A percentile compares a stretch with the other conserved stretches of the same genome.
Conservation (phyloP, 257 asterid species). For the Echium plantagineum region DNA sequence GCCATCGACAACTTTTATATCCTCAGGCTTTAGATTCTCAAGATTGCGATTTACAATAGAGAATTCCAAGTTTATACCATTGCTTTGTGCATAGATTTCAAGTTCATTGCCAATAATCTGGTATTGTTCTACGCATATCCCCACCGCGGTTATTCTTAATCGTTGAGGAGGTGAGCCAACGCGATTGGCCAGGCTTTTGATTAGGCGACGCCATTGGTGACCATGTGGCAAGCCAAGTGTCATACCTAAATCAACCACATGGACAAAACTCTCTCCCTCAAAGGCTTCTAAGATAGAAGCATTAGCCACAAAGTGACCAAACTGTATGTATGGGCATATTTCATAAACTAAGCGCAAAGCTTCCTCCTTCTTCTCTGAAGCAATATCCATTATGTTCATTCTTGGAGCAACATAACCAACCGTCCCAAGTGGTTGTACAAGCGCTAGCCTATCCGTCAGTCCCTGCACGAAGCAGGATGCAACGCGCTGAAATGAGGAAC, state of each 20-base stretch:
- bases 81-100: constrained; percentile 27
- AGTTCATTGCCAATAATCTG: constrained; percentile 48
- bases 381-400: constrained; percentile 26
- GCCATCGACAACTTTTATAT: constrained; percentile 30
- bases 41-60: constrained; percentile 40
- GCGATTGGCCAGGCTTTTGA: constrained; percentile 42
- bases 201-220: constrained; percentile 53
- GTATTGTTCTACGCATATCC: constrained; percentile 27
- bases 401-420: constrained; percentile 35
- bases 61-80: constrained; percentile 40
- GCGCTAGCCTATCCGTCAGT: constrained; percentile 46
- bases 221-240: constrained; percentile 61
- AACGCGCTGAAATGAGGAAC: constrained; percentile 79
- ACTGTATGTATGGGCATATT: constrained; percentile 51
- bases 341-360: constrained; percentile 53
- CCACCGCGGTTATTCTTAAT: constrained; percentile 50
- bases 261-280: constrained; percentile 88
- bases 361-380: constrained; percentile 45
- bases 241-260: constrained; percentile 76
- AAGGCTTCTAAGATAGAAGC: constrained; percentile 65
- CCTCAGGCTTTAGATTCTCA: constrained; percentile 40
- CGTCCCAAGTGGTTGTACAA: constrained; percentile 64
- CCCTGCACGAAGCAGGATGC: constrained; percentile 77
- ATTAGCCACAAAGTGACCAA: constrained; percentile 65
- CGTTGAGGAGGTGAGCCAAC: constrained; percentile 23